These are phyloP conservation scores for Geranium incanum DNA, from an alignment of 441 rosid genomes.

Conservation along the genomic window DNA sequence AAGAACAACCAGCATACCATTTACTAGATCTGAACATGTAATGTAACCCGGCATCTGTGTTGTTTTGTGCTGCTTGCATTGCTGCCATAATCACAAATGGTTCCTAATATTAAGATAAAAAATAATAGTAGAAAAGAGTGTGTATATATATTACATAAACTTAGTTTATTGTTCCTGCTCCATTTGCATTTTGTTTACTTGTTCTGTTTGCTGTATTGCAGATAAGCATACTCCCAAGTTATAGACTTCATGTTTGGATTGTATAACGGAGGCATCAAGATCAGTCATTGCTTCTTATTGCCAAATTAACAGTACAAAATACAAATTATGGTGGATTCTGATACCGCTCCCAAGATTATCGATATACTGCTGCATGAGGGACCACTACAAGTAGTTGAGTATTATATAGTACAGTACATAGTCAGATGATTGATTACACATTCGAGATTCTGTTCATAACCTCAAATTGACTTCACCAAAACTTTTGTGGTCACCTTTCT, in stretches of 20 bases:
- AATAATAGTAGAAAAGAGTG: no score
- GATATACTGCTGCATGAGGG: not conserved
- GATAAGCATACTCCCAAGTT: conserved; percentile 19
- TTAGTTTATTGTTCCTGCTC: no score
- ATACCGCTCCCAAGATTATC: not conserved
- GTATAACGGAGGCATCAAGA: conserved; percentile 8
- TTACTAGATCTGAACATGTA: not conserved
- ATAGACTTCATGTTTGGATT: conserved; percentile 10
- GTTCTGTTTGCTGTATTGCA: conserved; percentile 20
- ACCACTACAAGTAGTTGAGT: not conserved
- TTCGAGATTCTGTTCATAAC: not conserved
- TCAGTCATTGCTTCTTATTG: not conserved
- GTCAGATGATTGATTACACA: not conserved
- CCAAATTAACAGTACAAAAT: not conserved
- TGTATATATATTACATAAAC: no score
- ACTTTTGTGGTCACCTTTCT: not conserved
- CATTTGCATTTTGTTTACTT: not conserved
- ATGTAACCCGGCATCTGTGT: not conserved
- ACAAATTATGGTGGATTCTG: not conserved
- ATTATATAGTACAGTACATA: not conserved
- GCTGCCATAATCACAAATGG: no score
- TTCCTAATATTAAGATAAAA: not conserved
- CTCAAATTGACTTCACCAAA: not conserved
- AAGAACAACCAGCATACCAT: not conserved
- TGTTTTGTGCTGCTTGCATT: not conserved